These are phyloP conservation scores for Curvularia sp. DNA, from an alignment of 2,329 filamentous ascomycete genomes.

Conservation along the genomic window DNA sequence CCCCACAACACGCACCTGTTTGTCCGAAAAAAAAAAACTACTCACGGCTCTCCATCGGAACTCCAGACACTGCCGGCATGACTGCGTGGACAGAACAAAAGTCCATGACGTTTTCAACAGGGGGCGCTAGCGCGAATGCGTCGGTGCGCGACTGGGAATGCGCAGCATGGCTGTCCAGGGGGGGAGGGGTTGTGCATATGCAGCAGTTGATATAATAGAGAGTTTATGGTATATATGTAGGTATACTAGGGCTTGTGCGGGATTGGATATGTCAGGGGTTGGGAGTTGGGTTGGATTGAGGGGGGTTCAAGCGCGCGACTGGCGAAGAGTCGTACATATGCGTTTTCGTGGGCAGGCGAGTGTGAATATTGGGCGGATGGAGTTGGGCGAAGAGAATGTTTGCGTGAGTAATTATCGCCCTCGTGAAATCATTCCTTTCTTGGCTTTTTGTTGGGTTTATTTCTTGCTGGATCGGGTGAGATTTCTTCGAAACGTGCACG, in stretches of 20 bases:
- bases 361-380: background rate
- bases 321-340: background rate
- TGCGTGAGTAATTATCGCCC: background rate
- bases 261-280: too few relatives aligned
- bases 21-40: too few relatives aligned
- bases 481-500: background rate
- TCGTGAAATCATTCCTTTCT: background rate
- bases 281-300: background rate
- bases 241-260: background rate
- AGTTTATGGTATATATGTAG: too few relatives aligned
- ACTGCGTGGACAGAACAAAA: background rate
- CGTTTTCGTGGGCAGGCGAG: background rate
- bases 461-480: background rate
- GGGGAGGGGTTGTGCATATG: too few relatives aligned
- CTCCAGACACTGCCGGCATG: background rate
- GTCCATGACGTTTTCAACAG: background rate
- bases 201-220: too few relatives aligned
- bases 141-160: too few relatives aligned
- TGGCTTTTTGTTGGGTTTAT: background rate
- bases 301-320: background rate
- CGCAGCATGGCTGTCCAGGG: too few relatives aligned
- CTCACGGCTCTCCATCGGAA: background rate
- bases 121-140: too few relatives aligned
- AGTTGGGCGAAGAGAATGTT: background rate
- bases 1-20: too few relatives aligned